These are phyloP conservation scores for Daldinia bambusicola DNA, from an alignment of 495 filamentous ascomycete genomes.

Conservation along the genomic window DNA sequence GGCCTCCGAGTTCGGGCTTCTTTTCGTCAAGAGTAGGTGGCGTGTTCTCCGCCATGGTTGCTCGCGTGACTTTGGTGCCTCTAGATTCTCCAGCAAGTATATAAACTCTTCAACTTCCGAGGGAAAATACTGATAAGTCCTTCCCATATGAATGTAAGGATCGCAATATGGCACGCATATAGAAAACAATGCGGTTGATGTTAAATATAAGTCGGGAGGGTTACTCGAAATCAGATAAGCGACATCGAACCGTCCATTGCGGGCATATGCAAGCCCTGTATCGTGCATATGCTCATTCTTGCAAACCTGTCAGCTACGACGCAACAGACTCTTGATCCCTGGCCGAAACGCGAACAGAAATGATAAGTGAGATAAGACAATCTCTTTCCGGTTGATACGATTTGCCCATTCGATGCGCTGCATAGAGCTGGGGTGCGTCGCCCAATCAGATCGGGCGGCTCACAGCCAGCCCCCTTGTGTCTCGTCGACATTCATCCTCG, in stretches of 20 bases:
- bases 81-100: neutral
- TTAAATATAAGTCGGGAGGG: conserved; percentile 4
- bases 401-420: neutral
- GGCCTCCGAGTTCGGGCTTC: conserved; percentile 35
- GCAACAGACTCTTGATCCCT: conserved; percentile 19
- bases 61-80: neutral
- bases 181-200: neutral
- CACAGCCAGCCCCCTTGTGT: neutral
- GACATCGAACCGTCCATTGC: conserved; percentile 18
- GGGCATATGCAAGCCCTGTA: conserved; percentile 25
- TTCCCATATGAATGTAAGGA: neutral
- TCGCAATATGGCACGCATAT: neutral
- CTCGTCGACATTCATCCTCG: neutral
- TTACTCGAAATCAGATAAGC: conserved; percentile 14
- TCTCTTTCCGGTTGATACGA: conserved; percentile 5
- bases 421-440: conserved; percentile 3
- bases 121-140: neutral
- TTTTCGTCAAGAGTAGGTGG: conserved; percentile 50
- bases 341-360: conserved; percentile 21
- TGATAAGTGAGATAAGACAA: conserved; percentile 39
- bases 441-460: conserved; percentile 18
- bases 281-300: conserved; percentile 17
- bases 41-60: conserved; percentile 40
- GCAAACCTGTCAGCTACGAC: conserved; percentile 20
- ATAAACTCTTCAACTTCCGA: neutral